A percentile compares a stretch with the other conserved stretches of the same genome.
phyloP scores from a whole-genome alignment of 1,284 basidiomycete genomes.

The Ganoderma meredithae region DNA sequence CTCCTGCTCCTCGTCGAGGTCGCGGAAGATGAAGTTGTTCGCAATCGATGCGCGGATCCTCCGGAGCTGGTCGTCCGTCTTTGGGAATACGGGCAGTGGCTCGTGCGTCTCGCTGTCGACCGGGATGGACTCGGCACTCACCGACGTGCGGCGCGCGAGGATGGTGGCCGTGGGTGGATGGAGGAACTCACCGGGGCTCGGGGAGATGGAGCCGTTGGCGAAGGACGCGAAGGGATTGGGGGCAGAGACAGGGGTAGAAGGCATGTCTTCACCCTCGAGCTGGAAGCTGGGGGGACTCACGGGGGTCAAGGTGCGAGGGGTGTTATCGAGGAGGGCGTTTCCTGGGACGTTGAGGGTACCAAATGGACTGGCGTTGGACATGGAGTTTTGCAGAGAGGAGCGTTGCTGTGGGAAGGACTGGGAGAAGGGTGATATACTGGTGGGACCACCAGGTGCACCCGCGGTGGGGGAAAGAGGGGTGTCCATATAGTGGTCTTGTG shows the following conservation, averaged over 20 bases:
- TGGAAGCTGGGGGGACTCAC: slow-evolving; percentile 60
- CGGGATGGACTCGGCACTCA: slow-evolving; percentile 96
- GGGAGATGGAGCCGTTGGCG: slow-evolving; percentile 45
- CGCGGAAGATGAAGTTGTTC: slow-evolving; percentile 94
- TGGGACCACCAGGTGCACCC: slow-evolving; percentile 39
- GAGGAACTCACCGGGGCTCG: slow-evolving; percentile 63
- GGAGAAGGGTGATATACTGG: slow-evolving; percentile 54
- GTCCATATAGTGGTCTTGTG: slow-evolving; percentile 68
- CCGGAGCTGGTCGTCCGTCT: slow-evolving; percentile 85
- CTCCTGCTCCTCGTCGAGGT: slow-evolving; percentile 96
- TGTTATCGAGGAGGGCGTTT: slow-evolving; percentile 65
- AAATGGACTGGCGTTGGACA: slow-evolving; percentile 68
- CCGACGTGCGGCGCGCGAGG: slow-evolving; percentile 90
- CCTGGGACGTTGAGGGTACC: slow-evolving; percentile 80
- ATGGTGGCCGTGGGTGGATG: slow-evolving; percentile 78
- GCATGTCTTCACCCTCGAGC: slow-evolving; percentile 63
- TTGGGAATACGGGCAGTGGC: slow-evolving; percentile 79
- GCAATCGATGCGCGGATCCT: slow-evolving; percentile 90
- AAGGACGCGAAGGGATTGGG: slow-evolving; percentile 55
- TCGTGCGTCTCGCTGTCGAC: slow-evolving; percentile 76
- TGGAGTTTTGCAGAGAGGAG: slow-evolving; percentile 54
- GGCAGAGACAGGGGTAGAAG: slow-evolving; percentile 66
- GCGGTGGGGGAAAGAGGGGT: slow-evolving; percentile 49
- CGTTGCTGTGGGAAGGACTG: slow-evolving; percentile 54
- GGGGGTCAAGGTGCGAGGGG: slow-evolving; percentile 35